Conservation (phyloP, 352 stramenopile genomes). For the Pythium biforme region DNA sequence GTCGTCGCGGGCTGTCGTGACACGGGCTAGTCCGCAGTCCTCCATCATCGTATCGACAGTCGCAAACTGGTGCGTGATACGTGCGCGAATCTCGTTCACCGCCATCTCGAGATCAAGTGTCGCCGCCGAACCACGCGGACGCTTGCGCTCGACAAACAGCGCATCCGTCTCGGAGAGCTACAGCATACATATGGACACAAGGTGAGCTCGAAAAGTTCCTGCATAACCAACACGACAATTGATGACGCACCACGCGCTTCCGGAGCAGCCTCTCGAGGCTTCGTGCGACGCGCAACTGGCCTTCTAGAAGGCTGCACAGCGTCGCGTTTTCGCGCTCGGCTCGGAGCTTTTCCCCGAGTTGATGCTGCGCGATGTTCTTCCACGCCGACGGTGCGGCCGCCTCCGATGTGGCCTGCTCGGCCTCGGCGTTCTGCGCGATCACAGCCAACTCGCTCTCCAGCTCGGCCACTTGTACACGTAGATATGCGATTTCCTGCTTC, state of each 20-base stretch:
- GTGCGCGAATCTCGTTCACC: not conserved
- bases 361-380: conserved; percentile 45
- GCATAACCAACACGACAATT: no score
- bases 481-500: conserved; percentile 36
- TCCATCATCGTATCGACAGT: not conserved
- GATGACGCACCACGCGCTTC: conserved; percentile 26
- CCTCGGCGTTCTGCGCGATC: no score
- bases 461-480: conserved; percentile 28
- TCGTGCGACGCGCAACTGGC: conserved; percentile 34
- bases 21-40: not conserved
- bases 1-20: not conserved
- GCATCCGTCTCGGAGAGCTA: not conserved
- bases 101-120: not conserved
- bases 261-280: conserved; percentile 40
- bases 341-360: conserved; percentile 19
- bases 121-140: not conserved
- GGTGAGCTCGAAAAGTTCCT: not conserved
- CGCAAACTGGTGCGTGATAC: not conserved
- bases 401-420: no score
- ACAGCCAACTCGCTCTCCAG: conserved; percentile 30
- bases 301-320: not conserved
- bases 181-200: not conserved
- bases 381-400: conserved; percentile 26
- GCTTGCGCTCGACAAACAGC: conserved; percentile 6
- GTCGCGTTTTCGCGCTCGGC: conserved; percentile 44